Base-by-base conservation (phyloP, 208 protist species). In the Crithidia brevicula region DNA sequence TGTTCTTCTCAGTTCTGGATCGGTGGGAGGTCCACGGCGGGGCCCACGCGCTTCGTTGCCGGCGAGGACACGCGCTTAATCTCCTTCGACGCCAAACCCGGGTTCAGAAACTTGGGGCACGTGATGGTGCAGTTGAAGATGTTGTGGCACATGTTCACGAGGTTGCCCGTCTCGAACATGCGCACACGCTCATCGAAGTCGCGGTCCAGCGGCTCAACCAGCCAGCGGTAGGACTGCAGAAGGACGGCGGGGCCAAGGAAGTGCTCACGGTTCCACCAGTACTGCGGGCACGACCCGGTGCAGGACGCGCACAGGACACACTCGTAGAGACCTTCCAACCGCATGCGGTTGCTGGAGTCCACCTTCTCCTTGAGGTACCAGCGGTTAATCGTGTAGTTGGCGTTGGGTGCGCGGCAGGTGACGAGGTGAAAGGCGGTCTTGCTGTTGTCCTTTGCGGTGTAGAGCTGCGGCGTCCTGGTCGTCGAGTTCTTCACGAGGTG, bases 341-440 rank as follows among this genome's bases (percentile, higher is more conserved):
- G 82, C 54, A 89, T 79, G 57, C 91, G 83, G 78, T 96, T 96
- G 36, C 58, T 79, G 25, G 74, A 72, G 60, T 96, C 79, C 6
- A 96, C 91, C 81, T 96, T 96, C 60, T 92, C 83, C 76, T 96
- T 96, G 7, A 96, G 69, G 65, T 96, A 96, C 91, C 91, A 96
- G 31, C 88, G 85, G 58, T 82, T 91, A n/a, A 84, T 67, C 4
- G 82, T 77, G 80, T 86, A 94, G 52, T 65, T 58, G 18, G 72
- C 76, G 75, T 85, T 64, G 40, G 78, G 33, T 11, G 67, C 72
- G n/a, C 77, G 62, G 53, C 82, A 68, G 30, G 83, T 88, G 30
- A 75, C 43, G 36, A 96, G 80, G 71, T 89, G 84, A 74, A 96
- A 90, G 38, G 88, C 83, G 13, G 91, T 92, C 68, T 91, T 93